Conservation (phyloP, 768 basidiomycete genomes). For the Coprinopsis strossmayeri region DNA sequence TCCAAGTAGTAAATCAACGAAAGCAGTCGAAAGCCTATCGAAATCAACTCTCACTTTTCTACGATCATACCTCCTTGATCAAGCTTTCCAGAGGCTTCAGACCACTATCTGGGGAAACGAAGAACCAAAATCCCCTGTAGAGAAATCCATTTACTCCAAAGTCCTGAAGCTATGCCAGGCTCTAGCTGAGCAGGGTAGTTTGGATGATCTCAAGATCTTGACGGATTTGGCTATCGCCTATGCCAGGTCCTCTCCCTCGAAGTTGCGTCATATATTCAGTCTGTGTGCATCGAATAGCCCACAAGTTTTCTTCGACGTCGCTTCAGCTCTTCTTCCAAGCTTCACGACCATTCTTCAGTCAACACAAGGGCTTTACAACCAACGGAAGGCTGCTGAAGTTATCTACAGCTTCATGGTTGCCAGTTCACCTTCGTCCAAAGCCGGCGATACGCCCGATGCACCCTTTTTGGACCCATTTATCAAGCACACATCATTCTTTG, state of each 20-base stretch:
- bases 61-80: constrained; percentile 43
- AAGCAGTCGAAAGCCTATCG: neutral
- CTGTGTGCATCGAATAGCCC: constrained; percentile 31
- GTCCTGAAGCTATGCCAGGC: constrained; percentile 43
- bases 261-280: constrained; percentile 24
- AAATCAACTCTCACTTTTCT: constrained; percentile 4
- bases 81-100: constrained; percentile 46
- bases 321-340: constrained; percentile 47
- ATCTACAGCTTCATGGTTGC: constrained; percentile 48
- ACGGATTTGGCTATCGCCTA: constrained; percentile 61
- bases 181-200: constrained; percentile 37
- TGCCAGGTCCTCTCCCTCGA: constrained; percentile 34
- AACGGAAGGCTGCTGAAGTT: constrained; percentile 59
- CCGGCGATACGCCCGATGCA: constrained; percentile 26
- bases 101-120: constrained; percentile 50
- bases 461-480: constrained; percentile 46
- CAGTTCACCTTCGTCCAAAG: constrained; percentile 13
- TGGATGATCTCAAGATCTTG: constrained; percentile 44
- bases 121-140: constrained; percentile 25
- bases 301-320: constrained; percentile 23
- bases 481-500: constrained; percentile 42
- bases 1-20: neutral
- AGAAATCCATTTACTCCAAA: constrained; percentile 39
- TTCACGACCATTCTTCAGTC: constrained; percentile 45
- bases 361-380: constrained; percentile 49